Conservation (phyloP, 305 asterid species). For the Fraxinus greggii region DNA sequence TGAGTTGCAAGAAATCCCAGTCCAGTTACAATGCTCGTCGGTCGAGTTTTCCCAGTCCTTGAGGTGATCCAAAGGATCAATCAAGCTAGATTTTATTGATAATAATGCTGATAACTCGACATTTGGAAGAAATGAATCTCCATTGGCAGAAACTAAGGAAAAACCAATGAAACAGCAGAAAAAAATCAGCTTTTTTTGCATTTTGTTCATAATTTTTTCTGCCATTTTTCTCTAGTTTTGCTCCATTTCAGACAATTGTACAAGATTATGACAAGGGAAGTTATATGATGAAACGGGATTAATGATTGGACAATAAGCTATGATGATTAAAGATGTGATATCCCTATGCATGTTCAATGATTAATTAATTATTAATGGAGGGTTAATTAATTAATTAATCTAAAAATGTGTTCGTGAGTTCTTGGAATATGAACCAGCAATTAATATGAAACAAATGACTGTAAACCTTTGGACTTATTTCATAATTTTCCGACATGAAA, state of each 20-base stretch:
- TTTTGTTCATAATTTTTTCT: slow-evolving; percentile 22
- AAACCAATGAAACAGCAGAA: slow-evolving; percentile 53
- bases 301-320: slow-evolving; percentile 54
- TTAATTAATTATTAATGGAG: slow-evolving; percentile 22
- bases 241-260: slow-evolving; percentile 35
- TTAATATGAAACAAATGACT: slow-evolving; percentile 38
- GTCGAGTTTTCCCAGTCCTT: slow-evolving; percentile 43
- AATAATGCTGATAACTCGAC: slow-evolving; percentile 45
- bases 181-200: slow-evolving; percentile 31
- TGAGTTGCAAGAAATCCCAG: slow-evolving; percentile 55
- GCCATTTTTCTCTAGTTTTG: slow-evolving; percentile 13
- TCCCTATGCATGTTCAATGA: slow-evolving; percentile 40
- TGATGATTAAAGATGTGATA: slow-evolving; percentile 41
- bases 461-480: slow-evolving; percentile 50
- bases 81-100: slow-evolving; percentile 45
- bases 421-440: slow-evolving; percentile 50
- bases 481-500: slow-evolving; percentile 48
- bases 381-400: slow-evolving; percentile 22
- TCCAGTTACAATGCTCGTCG: slow-evolving; percentile 50
- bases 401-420: slow-evolving; percentile 44
- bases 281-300: slow-evolving; percentile 32
- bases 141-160: slow-evolving; percentile 43
- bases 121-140: slow-evolving; percentile 19
- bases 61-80: slow-evolving; percentile 52
- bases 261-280: slow-evolving; percentile 25